Base-by-base conservation (phyloP, 805 yeast genomes). In the Diddensiella santjacobensis region DNA sequence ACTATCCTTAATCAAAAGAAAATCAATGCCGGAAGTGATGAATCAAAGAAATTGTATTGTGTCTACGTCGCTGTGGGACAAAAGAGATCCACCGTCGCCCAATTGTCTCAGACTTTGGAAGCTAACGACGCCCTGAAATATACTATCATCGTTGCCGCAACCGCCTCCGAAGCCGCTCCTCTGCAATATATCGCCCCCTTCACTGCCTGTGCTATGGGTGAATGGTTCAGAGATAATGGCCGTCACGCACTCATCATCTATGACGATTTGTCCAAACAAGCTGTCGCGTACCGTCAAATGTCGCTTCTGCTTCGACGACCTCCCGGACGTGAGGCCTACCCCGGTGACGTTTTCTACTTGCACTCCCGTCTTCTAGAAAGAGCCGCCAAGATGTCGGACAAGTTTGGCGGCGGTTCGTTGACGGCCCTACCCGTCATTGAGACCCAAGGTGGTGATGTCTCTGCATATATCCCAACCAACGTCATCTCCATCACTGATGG, bases 221-320 rank as follows among this genome's bases (percentile, higher is more conserved):
- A 93, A 81, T 93, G 99, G 99, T 93, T 93, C 95, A 88, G 99
- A 83, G 99, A 93, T 82, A 93, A 91, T 76, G 96, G 96, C 72
- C 87, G 76, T 74, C 98, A 93, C 77, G 95, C 98, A 65, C 79
- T 91, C 78, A 93, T 91, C 74, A 78, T 88, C 83, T 91, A 79
- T 78, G 98, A 91, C 74, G 98, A 91, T 77, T 83, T 91, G 78
- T 91, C 98, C 70, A 91, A 91, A 81, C 98, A 91, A 80, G 98
- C 98, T 61, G 98, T 91, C 72, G 98, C 98, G 63, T 91, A 91
- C 88, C 95, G 98, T 83, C 98, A 91, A 81, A 84, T 91, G 79
- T 91, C 98, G 57, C 83, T 91, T 73, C 79, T 90, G 74, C 83
- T 89, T 78, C 88, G 96, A 81, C 86, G 96, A 79, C 96, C 95